Evolutionary conservation across 2,329 filamentous ascomycete genomes (phyloP).

Genomic region (Chrysoporthe deuterocubensis): DNA sequence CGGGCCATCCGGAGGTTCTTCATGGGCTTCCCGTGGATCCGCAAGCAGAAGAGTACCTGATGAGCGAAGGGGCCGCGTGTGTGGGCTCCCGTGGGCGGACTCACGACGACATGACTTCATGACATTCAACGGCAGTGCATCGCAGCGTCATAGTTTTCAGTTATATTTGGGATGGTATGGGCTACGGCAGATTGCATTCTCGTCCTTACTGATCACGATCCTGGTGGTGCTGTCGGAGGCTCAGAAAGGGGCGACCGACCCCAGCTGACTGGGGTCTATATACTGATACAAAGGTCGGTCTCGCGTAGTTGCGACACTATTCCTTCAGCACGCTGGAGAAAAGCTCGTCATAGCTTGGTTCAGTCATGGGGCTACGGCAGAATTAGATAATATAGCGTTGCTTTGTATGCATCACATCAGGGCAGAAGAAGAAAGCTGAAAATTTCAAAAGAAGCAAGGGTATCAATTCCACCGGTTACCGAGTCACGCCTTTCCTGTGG

Average conservation of each 20-base stretch:
- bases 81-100: background rate
- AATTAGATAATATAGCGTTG: background rate
- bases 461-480: slow-evolving; percentile 1
- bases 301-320: background rate
- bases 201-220: background rate
- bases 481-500: background rate
- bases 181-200: background rate
- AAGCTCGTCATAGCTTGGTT: background rate
- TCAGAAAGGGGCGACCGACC: too few relatives aligned
- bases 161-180: background rate
- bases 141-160: too few relatives aligned
- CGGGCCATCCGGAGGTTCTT: slow-evolving; percentile 19
- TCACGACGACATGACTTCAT: background rate
- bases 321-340: background rate
- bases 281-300: too few relatives aligned
- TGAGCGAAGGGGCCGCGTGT: too few relatives aligned
- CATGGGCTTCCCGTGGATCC: slow-evolving; percentile 10
- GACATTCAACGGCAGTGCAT: background rate
- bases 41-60: background rate
- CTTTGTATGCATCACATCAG: background rate
- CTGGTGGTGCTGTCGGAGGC: background rate
- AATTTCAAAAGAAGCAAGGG: background rate
- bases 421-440: background rate
- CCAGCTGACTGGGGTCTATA: too few relatives aligned
- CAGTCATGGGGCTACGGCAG: background rate